Evolutionary conservation across 139 green algal species (phyloP), one percentile per base, ranked within the genome.

Genomic region (Micractinium sp.): DNA sequence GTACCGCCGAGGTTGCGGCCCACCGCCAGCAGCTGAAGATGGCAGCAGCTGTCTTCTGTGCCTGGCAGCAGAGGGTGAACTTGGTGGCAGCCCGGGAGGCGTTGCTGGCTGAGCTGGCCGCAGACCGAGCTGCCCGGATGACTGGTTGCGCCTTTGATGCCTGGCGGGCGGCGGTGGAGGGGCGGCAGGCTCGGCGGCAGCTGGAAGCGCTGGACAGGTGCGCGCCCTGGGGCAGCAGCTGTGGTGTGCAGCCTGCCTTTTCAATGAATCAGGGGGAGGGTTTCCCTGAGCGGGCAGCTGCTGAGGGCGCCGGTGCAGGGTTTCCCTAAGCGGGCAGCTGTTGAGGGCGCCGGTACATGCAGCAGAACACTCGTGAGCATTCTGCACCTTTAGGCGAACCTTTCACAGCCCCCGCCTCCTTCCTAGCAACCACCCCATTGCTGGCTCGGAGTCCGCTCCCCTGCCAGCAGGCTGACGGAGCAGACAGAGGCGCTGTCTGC

Each of bases 401-500:
- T 16, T 75, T 18, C n/a, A 33, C 74, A 53, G 74, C 16, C 22
- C 0, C 73, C 14, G 12, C 12, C 74, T 53, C 15, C 33, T 80
- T 29, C 33, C 47, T 5, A 56, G 47, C 47, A 56, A 56, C 5
- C 47, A 53, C 16, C 53, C 3, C 2, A 33, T 13, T 38, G 14
- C 39, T 80, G 33, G 3, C 9, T 53, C 33, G 27, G 12, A 9
- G 33, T 20, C 33, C 15, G 22, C 39, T 36, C 33, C 39, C 60
- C 20, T 18, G 27, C 2, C 3, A 33, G 22, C 80, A 81, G 89
- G 86, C 84, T 94, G 86, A 83, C 71, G 22, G 56, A 89, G 66
- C 73, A 93, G n/a, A 83, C 67, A 23, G 87, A 86, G 47, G 79
- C 91, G 73, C 91, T 97, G 84, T 67, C 90, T 14, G 90, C 88